Evolutionary conservation across 164 flowering plant species (phyloP).

Genomic region (Hamamelis virginiana): DNA sequence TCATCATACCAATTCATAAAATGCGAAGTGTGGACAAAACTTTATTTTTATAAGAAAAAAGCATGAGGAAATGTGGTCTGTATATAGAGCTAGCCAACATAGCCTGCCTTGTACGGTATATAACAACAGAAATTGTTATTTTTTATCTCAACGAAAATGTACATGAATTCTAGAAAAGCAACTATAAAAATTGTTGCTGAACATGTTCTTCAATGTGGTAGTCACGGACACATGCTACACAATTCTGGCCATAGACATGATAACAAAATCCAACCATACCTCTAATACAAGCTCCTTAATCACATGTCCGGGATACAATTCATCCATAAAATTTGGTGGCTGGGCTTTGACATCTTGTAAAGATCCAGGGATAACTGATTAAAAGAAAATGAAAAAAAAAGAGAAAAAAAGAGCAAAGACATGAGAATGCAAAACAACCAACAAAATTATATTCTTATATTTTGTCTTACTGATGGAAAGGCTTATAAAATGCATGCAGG

Average conservation of each 20-base stretch:
- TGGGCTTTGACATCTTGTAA: constrained; percentile 21
- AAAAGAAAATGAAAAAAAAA: too few relatives aligned
- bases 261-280: constrained; percentile 35
- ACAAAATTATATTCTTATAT: neutral
- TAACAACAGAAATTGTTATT: too few relatives aligned
- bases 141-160: too few relatives aligned
- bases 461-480: neutral
- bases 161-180: too few relatives aligned
- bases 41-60: too few relatives aligned
- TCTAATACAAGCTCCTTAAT: constrained; percentile 45
- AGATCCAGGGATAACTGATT: constrained; percentile 63
- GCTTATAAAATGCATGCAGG: neutral
- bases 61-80: too few relatives aligned
- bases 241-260: neutral
- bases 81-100: too few relatives aligned
- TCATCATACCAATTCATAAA: too few relatives aligned
- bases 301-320: constrained; percentile 49
- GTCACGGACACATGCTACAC: neutral
- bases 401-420: constrained; percentile 1
- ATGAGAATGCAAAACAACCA: neutral
- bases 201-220: too few relatives aligned
- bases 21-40: too few relatives aligned
- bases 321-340: constrained; percentile 18
- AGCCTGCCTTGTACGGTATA: too few relatives aligned
- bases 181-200: too few relatives aligned